These are phyloP conservation scores for Atkinsonella hypoxylon DNA, from an alignment of 2,329 filamentous ascomycete genomes.

Conservation along the genomic window DNA sequence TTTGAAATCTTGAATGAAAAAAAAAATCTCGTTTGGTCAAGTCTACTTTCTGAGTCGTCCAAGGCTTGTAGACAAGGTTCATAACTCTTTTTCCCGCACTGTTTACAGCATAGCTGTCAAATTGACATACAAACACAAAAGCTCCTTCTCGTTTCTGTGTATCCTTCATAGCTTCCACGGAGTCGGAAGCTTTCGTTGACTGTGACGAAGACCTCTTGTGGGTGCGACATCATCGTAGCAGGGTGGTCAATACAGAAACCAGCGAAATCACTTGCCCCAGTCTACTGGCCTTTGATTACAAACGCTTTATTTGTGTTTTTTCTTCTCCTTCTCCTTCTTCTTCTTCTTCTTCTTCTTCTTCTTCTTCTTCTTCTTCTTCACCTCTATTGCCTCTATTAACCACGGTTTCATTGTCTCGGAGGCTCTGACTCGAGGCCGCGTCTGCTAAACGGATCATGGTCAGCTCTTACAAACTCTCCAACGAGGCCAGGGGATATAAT, in stretches of 20 bases:
- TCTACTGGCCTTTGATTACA: background rate
- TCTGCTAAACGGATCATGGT: slow-evolving; percentile 2
- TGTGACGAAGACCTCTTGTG: slow-evolving; percentile 1
- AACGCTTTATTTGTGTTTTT: background rate
- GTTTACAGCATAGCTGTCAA: background rate
- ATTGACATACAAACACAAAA: slow-evolving; percentile 2
- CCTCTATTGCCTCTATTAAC: too few relatives aligned
- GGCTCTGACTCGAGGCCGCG: background rate
- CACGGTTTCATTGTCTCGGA: background rate
- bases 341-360: too few relatives aligned
- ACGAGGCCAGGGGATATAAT: slow-evolving; percentile 3
- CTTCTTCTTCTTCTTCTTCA: too few relatives aligned
- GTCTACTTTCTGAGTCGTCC: background rate
- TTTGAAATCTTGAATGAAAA: too few relatives aligned
- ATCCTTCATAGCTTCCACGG: slow-evolving; percentile 1
- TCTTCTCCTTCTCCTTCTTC: too few relatives aligned
- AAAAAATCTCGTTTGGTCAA: background rate
- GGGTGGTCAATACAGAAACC: background rate
- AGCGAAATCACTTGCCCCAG: background rate
- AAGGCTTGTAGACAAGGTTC: background rate
- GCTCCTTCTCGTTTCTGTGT: slow-evolving; percentile 3
- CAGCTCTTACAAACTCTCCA: slow-evolving; percentile 2
- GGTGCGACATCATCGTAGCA: slow-evolving; percentile 2
- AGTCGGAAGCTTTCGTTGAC: slow-evolving; percentile 1
- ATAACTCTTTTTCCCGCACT: background rate